Percentiles rank a stretch among this genome's conserved stretches.
Evolutionary conservation across 805 yeast genomes (phyloP).

Genomic region (Teunomyces kruisii): DNA sequence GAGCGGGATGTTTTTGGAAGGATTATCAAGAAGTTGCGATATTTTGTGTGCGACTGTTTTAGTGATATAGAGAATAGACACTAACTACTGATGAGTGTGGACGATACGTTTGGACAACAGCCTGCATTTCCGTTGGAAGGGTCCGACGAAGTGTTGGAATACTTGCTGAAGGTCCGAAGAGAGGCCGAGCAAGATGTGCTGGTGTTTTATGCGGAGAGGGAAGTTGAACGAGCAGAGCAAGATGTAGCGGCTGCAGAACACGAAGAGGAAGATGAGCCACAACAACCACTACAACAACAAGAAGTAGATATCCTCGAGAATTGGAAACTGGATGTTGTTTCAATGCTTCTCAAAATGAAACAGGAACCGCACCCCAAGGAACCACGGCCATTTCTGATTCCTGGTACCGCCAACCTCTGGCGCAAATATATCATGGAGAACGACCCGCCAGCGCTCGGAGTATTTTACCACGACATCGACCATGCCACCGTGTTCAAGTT

Average conservation of each 20-base stretch:
- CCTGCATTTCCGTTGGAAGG: slow-evolving; percentile 23
- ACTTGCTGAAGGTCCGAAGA: slow-evolving; percentile 27
- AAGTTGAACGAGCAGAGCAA: background rate
- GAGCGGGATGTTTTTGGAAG: background rate
- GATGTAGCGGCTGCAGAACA: slow-evolving; percentile 1
- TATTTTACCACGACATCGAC: slow-evolving; percentile 21
- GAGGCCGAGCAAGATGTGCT: slow-evolving; percentile 29
- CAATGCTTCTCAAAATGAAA: background rate
- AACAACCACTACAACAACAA: background rate
- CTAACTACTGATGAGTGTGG: slow-evolving; percentile 11
- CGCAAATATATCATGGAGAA: slow-evolving; percentile 25
- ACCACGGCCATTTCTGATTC: slow-evolving; percentile 10
- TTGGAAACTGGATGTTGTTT: background rate
- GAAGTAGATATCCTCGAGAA: slow-evolving; percentile 1
- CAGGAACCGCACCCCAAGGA: background rate
- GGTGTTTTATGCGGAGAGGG: slow-evolving; percentile 10
- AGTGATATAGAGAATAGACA: background rate
- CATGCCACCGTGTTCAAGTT: slow-evolving; percentile 35
- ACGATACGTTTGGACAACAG: slow-evolving; percentile 30
- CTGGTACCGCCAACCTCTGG: slow-evolving; percentile 32
- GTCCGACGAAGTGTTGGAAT: slow-evolving; percentile 18
- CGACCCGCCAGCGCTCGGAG: slow-evolving; percentile 27
- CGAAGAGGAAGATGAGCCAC: slow-evolving; percentile 5
- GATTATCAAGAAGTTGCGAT: background rate
- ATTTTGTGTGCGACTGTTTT: background rate